Conservation (phyloP, 768 basidiomycete genomes). For the Flagelloscypha sp. region DNA sequence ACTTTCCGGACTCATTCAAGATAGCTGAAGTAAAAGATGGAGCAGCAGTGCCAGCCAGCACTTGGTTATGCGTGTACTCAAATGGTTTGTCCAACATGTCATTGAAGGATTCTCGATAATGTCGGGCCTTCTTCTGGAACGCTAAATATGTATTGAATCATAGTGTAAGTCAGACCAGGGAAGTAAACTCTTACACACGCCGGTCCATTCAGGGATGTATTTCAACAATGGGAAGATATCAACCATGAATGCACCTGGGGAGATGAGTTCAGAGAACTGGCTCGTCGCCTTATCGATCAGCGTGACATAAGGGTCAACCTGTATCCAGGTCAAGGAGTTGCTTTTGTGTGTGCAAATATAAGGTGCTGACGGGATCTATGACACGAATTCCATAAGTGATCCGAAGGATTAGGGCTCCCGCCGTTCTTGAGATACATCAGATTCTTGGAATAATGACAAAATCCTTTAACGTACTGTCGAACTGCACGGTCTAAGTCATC, state of each 20-base stretch:
- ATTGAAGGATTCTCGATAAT: conserved; percentile 29
- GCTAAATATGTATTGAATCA: no score
- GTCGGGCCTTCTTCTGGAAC: conserved; percentile 38
- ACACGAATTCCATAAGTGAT: conserved; percentile 30
- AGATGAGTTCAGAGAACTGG: conserved; percentile 10
- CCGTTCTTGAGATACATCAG: neutral
- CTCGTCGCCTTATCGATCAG: conserved; percentile 30
- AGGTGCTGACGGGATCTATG: no score
- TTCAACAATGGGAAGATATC: conserved; percentile 33
- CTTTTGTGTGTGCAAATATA: no score
- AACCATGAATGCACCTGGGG: conserved; percentile 17
- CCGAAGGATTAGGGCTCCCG: conserved; percentile 2
- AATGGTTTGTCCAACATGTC: conserved; percentile 38
- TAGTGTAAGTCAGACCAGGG: no score
- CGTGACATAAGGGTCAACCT: conserved; percentile 39
- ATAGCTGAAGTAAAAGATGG: conserved; percentile 35
- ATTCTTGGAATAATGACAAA: neutral
- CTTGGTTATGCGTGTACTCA: conserved; percentile 33
- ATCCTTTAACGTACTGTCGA: conserved; percentile 1
- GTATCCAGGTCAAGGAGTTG: no score
- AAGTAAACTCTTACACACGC: no score
- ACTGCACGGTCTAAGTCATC: conserved; percentile 1
- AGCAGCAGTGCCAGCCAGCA: conserved; percentile 38
- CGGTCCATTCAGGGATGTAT: conserved; percentile 50
- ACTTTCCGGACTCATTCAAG: conserved; percentile 26